phyloP scores from a whole-genome alignment of 2,329 filamentous ascomycete species.

The Talaromyces sp. region DNA sequence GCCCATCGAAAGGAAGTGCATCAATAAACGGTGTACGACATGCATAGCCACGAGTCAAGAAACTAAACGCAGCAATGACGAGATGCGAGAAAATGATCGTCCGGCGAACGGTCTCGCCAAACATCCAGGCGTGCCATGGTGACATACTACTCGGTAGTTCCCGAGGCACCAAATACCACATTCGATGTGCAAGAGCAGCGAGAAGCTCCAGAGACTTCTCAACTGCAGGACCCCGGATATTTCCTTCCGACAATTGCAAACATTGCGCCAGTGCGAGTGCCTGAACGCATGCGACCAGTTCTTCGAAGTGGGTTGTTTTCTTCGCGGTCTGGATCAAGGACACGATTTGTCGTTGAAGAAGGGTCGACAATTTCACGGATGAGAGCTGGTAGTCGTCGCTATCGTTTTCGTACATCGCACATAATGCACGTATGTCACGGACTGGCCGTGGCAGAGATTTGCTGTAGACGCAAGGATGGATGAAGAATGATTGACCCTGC shows the following conservation, averaged over 20 bases:
- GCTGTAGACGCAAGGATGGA: slow-evolving; percentile 28
- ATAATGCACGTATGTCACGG: slow-evolving; percentile 25
- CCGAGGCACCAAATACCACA: slow-evolving; percentile 30
- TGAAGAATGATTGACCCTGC: slow-evolving; percentile 26
- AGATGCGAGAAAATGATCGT: slow-evolving; percentile 29
- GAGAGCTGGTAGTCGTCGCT: slow-evolving; percentile 17
- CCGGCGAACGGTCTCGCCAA: slow-evolving; percentile 19
- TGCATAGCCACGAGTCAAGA: slow-evolving; percentile 28
- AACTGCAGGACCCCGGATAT: slow-evolving; percentile 19
- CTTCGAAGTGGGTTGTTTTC: slow-evolving; percentile 25
- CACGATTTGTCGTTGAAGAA: slow-evolving; percentile 20
- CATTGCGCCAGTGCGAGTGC: slow-evolving; percentile 29
- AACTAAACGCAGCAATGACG: slow-evolving; percentile 33
- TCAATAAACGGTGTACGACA: slow-evolving; percentile 33
- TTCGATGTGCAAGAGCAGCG: slow-evolving; percentile 22
- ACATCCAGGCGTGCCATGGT: slow-evolving; percentile 22
- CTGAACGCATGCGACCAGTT: slow-evolving; percentile 29
- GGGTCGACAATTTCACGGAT: slow-evolving; percentile 14
- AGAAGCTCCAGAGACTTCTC: slow-evolving; percentile 25
- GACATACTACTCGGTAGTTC: slow-evolving; percentile 28
- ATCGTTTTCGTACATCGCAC: slow-evolving; percentile 23
- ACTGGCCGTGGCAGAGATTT: slow-evolving; percentile 20
- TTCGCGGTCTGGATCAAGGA: slow-evolving; percentile 21
- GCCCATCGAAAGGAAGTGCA: slow-evolving; percentile 31
- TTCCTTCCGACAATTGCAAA: slow-evolving; percentile 25